Evolutionary conservation across 371 early-diverging fungal genomes (phyloP).

Genomic region (Coemansia sp.): DNA sequence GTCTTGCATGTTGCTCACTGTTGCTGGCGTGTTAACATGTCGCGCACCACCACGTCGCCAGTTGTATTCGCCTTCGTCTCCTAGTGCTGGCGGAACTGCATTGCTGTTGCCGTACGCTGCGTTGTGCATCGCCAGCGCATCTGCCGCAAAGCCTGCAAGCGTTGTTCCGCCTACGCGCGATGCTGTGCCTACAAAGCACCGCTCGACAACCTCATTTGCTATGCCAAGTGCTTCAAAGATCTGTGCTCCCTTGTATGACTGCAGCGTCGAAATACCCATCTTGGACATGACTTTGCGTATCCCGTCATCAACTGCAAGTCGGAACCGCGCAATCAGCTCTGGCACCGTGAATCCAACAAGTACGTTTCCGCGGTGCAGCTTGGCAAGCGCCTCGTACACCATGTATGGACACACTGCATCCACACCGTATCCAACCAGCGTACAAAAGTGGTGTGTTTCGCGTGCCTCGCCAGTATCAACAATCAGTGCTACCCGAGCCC

Average conservation of each 20-base stretch:
- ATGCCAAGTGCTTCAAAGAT: conserved; percentile 96
- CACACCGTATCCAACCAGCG: conserved; percentile 95
- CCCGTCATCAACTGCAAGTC: conserved; percentile 87
- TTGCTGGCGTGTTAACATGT: conserved; percentile 87
- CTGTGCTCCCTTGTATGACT: conserved; percentile 97
- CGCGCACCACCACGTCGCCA: conserved; percentile 92
- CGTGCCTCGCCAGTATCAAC: conserved; percentile 94
- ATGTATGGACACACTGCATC: conserved; percentile 95
- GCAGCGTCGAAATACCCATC: conserved; percentile 98
- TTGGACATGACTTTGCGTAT: conserved; percentile 97
- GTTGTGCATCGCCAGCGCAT: conserved; percentile 86
- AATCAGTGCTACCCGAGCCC: conserved; percentile 84
- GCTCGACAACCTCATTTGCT: conserved; percentile 80
- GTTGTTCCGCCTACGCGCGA: conserved; percentile 91
- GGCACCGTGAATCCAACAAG: conserved; percentile 56
- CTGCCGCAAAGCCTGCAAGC: conserved; percentile 84
- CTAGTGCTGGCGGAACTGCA: conserved; percentile 56
- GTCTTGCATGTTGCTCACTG: conserved; percentile 89
- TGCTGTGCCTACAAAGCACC: conserved; percentile 93
- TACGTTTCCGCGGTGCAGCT: conserved; percentile 82
- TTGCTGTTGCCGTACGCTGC: conserved; percentile 77
- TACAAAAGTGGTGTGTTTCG: conserved; percentile 96
- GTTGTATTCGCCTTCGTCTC: conserved; percentile 94
- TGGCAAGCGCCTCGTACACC: conserved; percentile 82
- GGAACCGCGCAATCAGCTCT: conserved; percentile 74